Percentiles rank a stretch among this genome's conserved stretches.
phyloP scores from a whole-genome alignment of 805 yeast genomes.

The Hanseniaspora lachancei region DNA sequence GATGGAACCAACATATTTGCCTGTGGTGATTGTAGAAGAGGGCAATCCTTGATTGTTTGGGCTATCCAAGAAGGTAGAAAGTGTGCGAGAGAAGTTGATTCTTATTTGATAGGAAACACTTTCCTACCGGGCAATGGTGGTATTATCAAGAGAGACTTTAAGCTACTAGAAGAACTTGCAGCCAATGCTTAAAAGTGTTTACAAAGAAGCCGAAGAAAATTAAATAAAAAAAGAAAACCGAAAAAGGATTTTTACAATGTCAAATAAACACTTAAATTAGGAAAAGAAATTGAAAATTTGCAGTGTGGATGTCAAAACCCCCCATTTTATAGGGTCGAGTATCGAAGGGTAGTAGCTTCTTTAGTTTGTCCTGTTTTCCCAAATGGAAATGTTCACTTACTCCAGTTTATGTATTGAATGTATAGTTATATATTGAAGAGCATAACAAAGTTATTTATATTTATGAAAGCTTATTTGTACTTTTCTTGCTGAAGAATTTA shows the following conservation, averaged over 20 bases:
- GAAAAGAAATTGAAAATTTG: not conserved
- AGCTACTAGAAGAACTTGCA: conserved; percentile 63
- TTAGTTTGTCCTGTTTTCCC: too few species aligned
- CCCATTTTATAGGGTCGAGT: not conserved
- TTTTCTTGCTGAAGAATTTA: too few species aligned
- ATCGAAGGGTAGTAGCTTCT: conserved; percentile 11
- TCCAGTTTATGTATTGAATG: too few species aligned
- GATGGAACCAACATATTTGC: conserved; percentile 62
- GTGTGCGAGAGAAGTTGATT: conserved; percentile 89
- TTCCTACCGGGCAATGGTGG: conserved; percentile 90
- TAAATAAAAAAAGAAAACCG: not conserved
- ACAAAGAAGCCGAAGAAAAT: not conserved
- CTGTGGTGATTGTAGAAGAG: conserved; percentile 98
- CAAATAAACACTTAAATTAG: not conserved
- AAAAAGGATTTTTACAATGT: not conserved
- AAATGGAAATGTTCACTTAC: too few species aligned
- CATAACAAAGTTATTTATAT: too few species aligned
- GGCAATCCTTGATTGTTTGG: conserved; percentile 96
- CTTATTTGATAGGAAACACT: conserved; percentile 60
- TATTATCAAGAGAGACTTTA: conserved; percentile 71
- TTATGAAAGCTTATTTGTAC: too few species aligned
- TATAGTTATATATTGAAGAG: too few species aligned
- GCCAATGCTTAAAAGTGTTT: conserved; percentile 22
- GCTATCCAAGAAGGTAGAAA: conserved; percentile 99
- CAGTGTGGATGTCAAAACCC: not conserved